Percentiles rank a stretch among this genome's conserved stretches.
Evolutionary conservation across 2,329 filamentous ascomycete species (phyloP).

Genomic region (Coniella lustricola): DNA sequence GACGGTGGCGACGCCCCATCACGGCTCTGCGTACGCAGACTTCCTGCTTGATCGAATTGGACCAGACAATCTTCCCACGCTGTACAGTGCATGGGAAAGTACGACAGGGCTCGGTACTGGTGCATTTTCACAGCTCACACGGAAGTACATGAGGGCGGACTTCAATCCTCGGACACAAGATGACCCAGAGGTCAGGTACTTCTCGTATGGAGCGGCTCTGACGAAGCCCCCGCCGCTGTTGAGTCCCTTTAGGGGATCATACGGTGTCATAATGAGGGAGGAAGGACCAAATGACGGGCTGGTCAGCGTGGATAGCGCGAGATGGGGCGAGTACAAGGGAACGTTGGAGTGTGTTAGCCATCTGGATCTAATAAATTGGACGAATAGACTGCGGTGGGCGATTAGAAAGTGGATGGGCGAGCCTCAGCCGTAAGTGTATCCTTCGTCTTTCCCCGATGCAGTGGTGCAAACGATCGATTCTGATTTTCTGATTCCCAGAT

Average conservation of each 20-base stretch:
- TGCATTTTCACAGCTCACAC: conserved; percentile 56
- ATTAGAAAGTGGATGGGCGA: conserved; percentile 47
- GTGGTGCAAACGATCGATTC: background rate
- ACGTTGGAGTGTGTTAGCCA: conserved; percentile 56
- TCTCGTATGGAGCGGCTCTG: conserved; percentile 53
- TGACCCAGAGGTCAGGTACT: conserved; percentile 47
- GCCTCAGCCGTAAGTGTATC: conserved; percentile 39
- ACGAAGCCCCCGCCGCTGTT: conserved; percentile 46
- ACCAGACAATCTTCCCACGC: conserved; percentile 43
- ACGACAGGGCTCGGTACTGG: conserved; percentile 49
- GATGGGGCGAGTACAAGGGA: conserved; percentile 58
- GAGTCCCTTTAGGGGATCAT: conserved; percentile 55
- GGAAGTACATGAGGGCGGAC: conserved; percentile 46
- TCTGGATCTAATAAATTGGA: conserved; percentile 62
- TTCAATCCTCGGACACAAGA: conserved; percentile 55
- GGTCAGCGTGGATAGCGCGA: conserved; percentile 57
- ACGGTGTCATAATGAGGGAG: conserved; percentile 38
- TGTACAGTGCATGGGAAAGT: conserved; percentile 43
- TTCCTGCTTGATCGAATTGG: conserved; percentile 42
- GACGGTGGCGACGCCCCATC: conserved; percentile 49
- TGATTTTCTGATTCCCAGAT: conserved; percentile 30
- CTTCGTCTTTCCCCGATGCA: background rate
- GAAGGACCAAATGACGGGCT: conserved; percentile 61
- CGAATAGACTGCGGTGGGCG: conserved; percentile 51
- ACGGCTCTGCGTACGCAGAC: conserved; percentile 50